Evolutionary conservation across 2,329 filamentous ascomycete species (phyloP).

Genomic region (Aspergillus novofumigatus): DNA sequence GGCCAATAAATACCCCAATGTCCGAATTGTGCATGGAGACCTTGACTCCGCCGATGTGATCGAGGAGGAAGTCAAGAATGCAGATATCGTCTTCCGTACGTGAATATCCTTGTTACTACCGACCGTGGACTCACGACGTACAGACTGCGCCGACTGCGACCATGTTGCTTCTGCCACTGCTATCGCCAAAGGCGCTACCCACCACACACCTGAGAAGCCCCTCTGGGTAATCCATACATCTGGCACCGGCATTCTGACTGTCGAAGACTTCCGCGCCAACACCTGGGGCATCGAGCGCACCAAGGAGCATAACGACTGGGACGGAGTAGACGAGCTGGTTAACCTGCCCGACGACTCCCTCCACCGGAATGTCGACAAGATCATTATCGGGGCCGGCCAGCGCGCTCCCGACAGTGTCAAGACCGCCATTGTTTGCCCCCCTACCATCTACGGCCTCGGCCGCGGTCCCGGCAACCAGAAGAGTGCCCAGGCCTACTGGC

Average conservation of each 20-base stretch:
- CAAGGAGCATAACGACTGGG: constrained; percentile 47
- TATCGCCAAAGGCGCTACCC: constrained; percentile 37
- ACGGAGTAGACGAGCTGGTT: constrained; percentile 38
- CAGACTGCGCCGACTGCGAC: constrained; percentile 42
- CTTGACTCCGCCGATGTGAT: constrained; percentile 40
- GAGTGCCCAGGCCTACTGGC: constrained; percentile 41
- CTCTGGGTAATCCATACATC: constrained; percentile 44
- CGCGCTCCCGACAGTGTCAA: constrained; percentile 27
- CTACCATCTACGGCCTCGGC: constrained; percentile 40
- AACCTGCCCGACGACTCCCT: constrained; percentile 39
- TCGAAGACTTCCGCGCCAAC: constrained; percentile 38
- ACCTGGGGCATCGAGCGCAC: constrained; percentile 38
- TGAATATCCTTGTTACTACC: neutral
- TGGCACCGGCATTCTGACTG: constrained; percentile 41
- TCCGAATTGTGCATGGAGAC: constrained; percentile 41
- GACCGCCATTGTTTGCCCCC: constrained; percentile 39
- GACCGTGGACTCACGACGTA: constrained; percentile 1
- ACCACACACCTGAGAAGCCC: constrained; percentile 33
- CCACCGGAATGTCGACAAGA: constrained; percentile 40
- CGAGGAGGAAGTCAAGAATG: constrained; percentile 43
- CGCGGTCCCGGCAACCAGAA: constrained; percentile 34
- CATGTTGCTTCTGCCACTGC: constrained; percentile 40
- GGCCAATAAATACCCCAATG: constrained; percentile 36
- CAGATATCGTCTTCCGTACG: constrained; percentile 46
- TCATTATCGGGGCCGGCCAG: constrained; percentile 30